A percentile compares a stretch with the other conserved stretches of the same genome.
Conservation (phyloP, 495 filamentous ascomycete species). For the Daldinia concentrica region DNA sequence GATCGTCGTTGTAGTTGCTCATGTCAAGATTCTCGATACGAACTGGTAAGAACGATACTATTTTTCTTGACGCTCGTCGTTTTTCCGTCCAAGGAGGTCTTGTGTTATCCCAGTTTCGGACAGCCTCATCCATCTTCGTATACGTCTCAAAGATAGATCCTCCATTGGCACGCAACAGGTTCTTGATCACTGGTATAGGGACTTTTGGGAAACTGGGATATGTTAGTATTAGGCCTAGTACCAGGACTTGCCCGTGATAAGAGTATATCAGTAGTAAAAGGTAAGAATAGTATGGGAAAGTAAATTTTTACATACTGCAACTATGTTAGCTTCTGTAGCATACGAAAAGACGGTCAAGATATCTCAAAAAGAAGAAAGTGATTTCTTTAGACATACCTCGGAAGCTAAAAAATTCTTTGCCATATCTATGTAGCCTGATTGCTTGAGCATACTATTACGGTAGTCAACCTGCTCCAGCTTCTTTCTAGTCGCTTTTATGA, state of each 20-base stretch:
- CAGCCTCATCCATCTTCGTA: slow-evolving; percentile 39
- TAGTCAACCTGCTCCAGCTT: not conserved
- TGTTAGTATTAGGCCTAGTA: slow-evolving; percentile 1
- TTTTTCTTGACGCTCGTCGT: slow-evolving; percentile 23
- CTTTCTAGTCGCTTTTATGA: not conserved
- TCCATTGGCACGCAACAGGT: slow-evolving; percentile 5
- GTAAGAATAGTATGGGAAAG: not conserved
- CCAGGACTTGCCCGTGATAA: not conserved
- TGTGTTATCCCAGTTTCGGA: slow-evolving; percentile 20
- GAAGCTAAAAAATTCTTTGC: not conserved
- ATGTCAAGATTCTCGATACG: slow-evolving; percentile 15
- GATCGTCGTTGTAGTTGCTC: not conserved
- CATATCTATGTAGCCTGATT: not conserved
- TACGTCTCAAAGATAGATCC: slow-evolving; percentile 47
- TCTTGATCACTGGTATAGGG: slow-evolving; percentile 12
- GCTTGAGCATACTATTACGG: not conserved
- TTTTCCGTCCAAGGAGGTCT: slow-evolving; percentile 38
- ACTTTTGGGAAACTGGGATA: slow-evolving; percentile 33
- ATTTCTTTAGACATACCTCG: slow-evolving; percentile 23
- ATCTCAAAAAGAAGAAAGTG: not conserved
- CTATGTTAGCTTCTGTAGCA: slow-evolving; percentile 25
- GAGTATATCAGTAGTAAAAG: not conserved
- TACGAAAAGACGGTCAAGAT: not conserved
- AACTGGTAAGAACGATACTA: slow-evolving; percentile 12
- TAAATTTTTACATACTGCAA: slow-evolving; percentile 17